Evolutionary conservation across 345 rosid genomes (phyloP).

Genomic region (Brassica rapa): DNA sequence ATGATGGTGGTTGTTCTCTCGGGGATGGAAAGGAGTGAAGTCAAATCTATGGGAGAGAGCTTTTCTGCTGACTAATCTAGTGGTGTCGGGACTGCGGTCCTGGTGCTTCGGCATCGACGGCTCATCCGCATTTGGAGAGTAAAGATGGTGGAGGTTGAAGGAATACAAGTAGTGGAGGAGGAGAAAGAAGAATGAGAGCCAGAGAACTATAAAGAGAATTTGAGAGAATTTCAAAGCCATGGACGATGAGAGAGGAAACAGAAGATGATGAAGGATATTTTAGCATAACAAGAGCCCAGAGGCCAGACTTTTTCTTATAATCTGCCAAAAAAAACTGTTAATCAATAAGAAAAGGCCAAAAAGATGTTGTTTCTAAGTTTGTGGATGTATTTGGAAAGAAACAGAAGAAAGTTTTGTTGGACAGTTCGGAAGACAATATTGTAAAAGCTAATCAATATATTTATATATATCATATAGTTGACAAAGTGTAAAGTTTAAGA

Average conservation of each 20-base stretch:
- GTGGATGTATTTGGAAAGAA: neutral
- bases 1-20: slow-evolving; percentile 27
- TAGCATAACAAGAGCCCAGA: slow-evolving; percentile 11
- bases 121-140: slow-evolving; percentile 16
- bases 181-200: slow-evolving; percentile 56
- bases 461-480: slow-evolving; percentile 32
- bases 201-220: slow-evolving; percentile 46
- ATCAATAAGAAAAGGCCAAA: slow-evolving; percentile 22
- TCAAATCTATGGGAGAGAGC: slow-evolving; percentile 53
- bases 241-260: slow-evolving; percentile 41
- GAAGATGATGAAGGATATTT: slow-evolving; percentile 24
- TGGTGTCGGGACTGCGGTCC: neutral
- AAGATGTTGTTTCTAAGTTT: neutral
- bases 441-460: slow-evolving; percentile 3
- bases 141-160: slow-evolving; percentile 41
- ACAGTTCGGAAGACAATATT: slow-evolving; percentile 22
- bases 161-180: slow-evolving; percentile 49
- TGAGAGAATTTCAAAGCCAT: slow-evolving; percentile 57
- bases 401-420: slow-evolving; percentile 5
- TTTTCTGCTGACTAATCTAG: slow-evolving; percentile 48
- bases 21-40: slow-evolving; percentile 59
- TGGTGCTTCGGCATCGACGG: slow-evolving; percentile 17
- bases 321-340: neutral
- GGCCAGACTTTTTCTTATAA: neutral
- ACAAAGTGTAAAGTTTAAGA: slow-evolving; percentile 39